phyloP scores from a whole-genome alignment of 1,284 basidiomycete species.

The Microbotryum saponariae region DNA sequence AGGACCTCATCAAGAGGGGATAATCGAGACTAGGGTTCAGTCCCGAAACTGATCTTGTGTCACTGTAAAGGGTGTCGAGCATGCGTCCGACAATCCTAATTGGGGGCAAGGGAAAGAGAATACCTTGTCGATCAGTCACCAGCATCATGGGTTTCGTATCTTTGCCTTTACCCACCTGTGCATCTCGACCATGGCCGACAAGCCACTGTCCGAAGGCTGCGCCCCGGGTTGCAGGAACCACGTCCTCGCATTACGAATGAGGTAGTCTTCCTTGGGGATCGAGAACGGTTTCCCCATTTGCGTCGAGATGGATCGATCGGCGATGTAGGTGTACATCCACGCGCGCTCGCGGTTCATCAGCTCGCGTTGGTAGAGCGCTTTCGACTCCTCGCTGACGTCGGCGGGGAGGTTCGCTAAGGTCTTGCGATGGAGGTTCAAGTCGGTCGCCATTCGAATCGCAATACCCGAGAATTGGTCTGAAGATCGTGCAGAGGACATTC shows the following conservation, averaged over 20 bases:
- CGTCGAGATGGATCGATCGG: constrained; percentile 39
- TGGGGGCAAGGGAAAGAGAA: neutral
- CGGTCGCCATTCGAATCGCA: constrained; percentile 74
- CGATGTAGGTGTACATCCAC: constrained; percentile 42
- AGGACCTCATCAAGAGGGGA: constrained; percentile 27
- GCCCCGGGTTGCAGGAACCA: constrained; percentile 39
- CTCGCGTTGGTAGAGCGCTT: constrained; percentile 40
- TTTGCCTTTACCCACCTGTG: constrained; percentile 6
- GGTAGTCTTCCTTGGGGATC: constrained; percentile 41
- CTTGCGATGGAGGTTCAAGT: constrained; percentile 80
- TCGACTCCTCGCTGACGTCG: constrained; percentile 38
- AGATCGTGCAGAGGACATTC: constrained; percentile 9
- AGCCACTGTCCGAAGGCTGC: constrained; percentile 37
- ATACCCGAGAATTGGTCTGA: constrained; percentile 40
- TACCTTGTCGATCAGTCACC: neutral
- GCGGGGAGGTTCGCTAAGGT: constrained; percentile 45
- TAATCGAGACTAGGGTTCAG: constrained; percentile 44
- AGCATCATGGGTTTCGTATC: neutral
- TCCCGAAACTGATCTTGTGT: constrained; percentile 41
- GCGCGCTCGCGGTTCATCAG: constrained; percentile 43
- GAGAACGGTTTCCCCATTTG: constrained; percentile 45
- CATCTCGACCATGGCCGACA: constrained; percentile 41
- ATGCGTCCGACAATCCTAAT: constrained; percentile 32
- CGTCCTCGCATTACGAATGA: constrained; percentile 40
- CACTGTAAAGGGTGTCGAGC: constrained; percentile 43